Percentiles rank a stretch among this genome's conserved stretches.
Evolutionary conservation across 2,329 filamentous ascomycete species (phyloP).

Genomic region (Emericellopsis atlantica): DNA sequence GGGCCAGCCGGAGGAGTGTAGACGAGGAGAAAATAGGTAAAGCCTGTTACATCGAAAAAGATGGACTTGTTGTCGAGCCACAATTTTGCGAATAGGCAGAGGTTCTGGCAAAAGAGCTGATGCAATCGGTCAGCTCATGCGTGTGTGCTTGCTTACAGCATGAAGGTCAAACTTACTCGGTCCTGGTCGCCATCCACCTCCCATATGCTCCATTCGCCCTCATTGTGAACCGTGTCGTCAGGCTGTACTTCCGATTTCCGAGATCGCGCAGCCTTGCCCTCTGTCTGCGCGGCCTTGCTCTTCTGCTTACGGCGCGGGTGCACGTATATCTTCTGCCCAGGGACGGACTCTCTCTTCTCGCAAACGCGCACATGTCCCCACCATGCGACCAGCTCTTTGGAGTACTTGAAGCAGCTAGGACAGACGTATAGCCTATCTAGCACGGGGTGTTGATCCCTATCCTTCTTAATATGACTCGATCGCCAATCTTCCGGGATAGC

Average conservation of each 20-base stretch:
- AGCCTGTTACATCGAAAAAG: slow-evolving; percentile 90
- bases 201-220: slow-evolving; percentile 76
- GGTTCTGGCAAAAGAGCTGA: slow-evolving; percentile 81
- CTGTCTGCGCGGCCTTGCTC: slow-evolving; percentile 21
- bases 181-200: slow-evolving; percentile 85
- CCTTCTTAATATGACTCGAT: slow-evolving; percentile 10
- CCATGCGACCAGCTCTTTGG: slow-evolving; percentile 47
- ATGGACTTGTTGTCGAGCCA: slow-evolving; percentile 98
- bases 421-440: slow-evolving; percentile 74
- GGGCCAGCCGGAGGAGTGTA: slow-evolving; percentile 38
- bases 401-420: slow-evolving; percentile 89
- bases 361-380: slow-evolving; percentile 46
- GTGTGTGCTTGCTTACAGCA: not conserved
- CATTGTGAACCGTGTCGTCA: slow-evolving; percentile 35
- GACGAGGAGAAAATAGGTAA: slow-evolving; percentile 88
- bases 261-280: slow-evolving; percentile 9
- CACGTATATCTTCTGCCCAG: slow-evolving; percentile 63
- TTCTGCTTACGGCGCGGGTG: slow-evolving; percentile 36
- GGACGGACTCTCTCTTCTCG: slow-evolving; percentile 33
- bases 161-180: slow-evolving; percentile 35
- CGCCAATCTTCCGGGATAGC: not conserved
- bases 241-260: slow-evolving; percentile 25
- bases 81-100: slow-evolving; percentile 91
- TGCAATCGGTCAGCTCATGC: slow-evolving; percentile 4
- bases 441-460: slow-evolving; percentile 20